These are phyloP conservation scores for Colletotrichum sp. DNA, from an alignment of 2,329 filamentous ascomycete genomes.

Conservation along the genomic window DNA sequence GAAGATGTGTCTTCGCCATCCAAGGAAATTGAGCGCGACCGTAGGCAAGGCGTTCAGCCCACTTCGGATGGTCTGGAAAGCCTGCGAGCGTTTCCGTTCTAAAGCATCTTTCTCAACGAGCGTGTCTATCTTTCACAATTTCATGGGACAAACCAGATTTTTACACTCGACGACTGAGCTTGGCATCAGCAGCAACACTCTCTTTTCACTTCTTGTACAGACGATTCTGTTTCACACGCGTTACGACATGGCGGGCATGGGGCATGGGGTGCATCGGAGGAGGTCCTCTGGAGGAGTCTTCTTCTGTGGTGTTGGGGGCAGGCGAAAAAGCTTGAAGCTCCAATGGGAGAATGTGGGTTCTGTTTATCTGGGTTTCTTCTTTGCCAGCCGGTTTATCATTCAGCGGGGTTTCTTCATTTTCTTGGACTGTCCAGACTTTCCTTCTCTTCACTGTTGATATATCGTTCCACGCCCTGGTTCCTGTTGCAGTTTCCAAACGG, in stretches of 20 bases:
- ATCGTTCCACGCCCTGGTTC: neutral
- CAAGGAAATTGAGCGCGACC: slow-evolving; percentile 18
- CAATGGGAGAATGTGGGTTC: neutral
- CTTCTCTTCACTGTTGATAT: neutral
- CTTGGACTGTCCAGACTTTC: neutral
- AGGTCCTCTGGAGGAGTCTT: neutral
- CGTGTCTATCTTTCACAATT: neutral
- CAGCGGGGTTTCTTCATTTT: neutral
- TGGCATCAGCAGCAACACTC: neutral
- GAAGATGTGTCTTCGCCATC: slow-evolving; percentile 13
- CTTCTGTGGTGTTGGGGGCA: neutral
- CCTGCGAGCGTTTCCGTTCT: neutral
- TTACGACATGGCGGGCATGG: neutral
- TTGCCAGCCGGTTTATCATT: neutral
- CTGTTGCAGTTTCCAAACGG: neutral
- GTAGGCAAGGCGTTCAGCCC: neutral
- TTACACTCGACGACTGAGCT: neutral
- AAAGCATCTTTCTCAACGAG: neutral
- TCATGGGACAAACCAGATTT: neutral
- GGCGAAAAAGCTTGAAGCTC: neutral
- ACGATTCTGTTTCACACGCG: neutral
- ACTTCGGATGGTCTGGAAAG: neutral
- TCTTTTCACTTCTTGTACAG: neutral
- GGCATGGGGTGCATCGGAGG: neutral
- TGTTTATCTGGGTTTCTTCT: neutral